Base-by-base conservation (phyloP, 768 basidiomycete species). In the Amanita molliuscula region DNA sequence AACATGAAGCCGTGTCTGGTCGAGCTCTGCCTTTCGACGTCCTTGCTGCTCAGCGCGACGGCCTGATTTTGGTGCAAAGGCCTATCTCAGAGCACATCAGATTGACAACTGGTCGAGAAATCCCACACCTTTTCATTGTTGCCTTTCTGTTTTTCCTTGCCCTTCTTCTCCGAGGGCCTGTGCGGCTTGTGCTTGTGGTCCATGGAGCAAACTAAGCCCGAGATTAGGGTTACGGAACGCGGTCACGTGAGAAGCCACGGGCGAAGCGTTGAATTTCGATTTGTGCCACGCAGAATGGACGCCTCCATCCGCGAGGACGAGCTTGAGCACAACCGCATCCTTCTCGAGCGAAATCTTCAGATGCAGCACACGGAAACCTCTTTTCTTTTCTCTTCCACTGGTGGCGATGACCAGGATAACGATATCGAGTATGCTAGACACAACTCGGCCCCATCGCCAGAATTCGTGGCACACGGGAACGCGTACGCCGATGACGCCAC, bases 1-100 rank as follows among this genome's bases (percentile, higher is more conserved):
- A 6, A 98, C 96, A 64, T 99, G 96, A 1, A 99, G 76, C 37
- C 93, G 78, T 1, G 90, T 89, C 67, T 99, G 95, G 62, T 96
- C 92, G 48, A 82, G 79, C 62, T 99, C 96, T 25, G 82, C 93
- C 50, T 88, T 93, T 48, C 96, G 76, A 16, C 95, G 77, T 6
- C 88, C 94, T 62, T 94, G 88, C 28, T 80, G 73, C 59, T 96
- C 90, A 36, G 95, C 96, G 46, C 82, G 74, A 53, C 89, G 81
- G 54, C 90, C 95, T 31, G 92, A 96, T 67, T 78, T 86, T 28
- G 86, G 88, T 13, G 92, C 93, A 66, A 98, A 97, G 1, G 95
- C 95, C 92, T 85, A 8, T 50, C 47, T 23, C 23, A n/a, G 18
- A 20, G 20, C 18, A 34, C n/a, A n/a, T 48, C n/a, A 41, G 6